Evolutionary conservation across 208 protist genomes (phyloP), one percentile per base, ranked within the genome.

Genomic region (Acanthamoeba castellanii): DNA sequence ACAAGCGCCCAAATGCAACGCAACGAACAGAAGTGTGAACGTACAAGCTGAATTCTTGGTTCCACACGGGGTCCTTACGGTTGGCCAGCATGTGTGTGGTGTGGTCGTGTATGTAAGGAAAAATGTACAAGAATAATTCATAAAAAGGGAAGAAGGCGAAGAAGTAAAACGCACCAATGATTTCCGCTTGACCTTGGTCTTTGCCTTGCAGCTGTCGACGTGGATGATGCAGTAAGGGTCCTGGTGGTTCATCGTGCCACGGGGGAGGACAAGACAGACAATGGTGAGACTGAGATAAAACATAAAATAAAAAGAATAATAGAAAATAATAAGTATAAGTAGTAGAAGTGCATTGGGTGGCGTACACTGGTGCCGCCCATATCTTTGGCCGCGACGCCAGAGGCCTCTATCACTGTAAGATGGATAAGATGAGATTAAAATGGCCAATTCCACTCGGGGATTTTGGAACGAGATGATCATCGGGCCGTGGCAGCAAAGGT

Each of bases 281-380:
- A 4, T 68, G 27, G 27, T 68, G 27, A 68, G 16, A n/a, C 5
- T 68, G 1, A 68, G 5, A 68, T 7, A 5, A n/a, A 68, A 7
- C 5, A 3, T 42, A 42, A 47, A 20, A 76, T 22, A 13, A 27
- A 64, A 64, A 64, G 50, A 64, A 64, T 64, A 64, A 25, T n/a
- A 64, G 6, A 27, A 64, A 64, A 64, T 27, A 64, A 64, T 3
- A 64, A 64, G 22, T 8, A 27, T 2, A 64, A 27, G 20, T 27
- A 27, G 57, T 18, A 55, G 57, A 18, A 55, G 14, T 11, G 70
- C 22, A 78, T 32, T 6, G 37, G 70, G 20, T 18, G 18, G 70
- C 30, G 70, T 82, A 82, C 74, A 50, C 82, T 89, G 14, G 82
- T 89, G 42, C 82, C 82, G 32, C 82, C 82, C 82, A 89, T 89